A percentile compares a stretch with the other conserved stretches of the same genome.
These are phyloP conservation scores for Scutellaria barbata DNA, from an alignment of 257 asterid genomes.

Conservation along the genomic window DNA sequence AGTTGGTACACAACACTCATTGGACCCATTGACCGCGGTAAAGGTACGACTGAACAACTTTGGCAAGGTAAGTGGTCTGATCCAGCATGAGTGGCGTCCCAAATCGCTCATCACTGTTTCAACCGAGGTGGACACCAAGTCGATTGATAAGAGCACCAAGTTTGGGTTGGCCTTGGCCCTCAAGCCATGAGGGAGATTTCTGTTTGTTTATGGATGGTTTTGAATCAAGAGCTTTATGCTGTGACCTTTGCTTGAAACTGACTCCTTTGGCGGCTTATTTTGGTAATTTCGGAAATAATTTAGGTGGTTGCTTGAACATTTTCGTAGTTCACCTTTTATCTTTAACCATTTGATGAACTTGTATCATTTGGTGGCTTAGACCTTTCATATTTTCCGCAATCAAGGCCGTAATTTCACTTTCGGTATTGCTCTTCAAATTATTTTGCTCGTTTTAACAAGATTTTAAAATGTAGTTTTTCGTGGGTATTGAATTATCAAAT, in stretches of 20 bases:
- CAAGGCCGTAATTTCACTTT: constrained; percentile 8
- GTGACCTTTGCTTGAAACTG: constrained; percentile 21
- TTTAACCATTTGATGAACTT: constrained; percentile 24
- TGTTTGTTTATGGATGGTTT: constrained; percentile 14
- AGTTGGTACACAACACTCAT: constrained; percentile 48
- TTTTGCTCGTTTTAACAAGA: too few relatives aligned
- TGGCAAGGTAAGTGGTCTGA: constrained; percentile 53
- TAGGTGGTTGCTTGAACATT: constrained; percentile 41
- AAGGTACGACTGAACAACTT: constrained; percentile 54
- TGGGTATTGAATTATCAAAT: not conserved
- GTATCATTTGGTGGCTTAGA: constrained; percentile 31
- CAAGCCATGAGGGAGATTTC: constrained; percentile 44
- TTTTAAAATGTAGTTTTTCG: too few relatives aligned
- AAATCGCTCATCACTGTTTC: constrained; percentile 56
- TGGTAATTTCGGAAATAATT: constrained; percentile 50
- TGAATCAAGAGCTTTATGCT: constrained; percentile 21
- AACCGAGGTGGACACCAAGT: constrained; percentile 58
- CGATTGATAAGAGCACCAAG: constrained; percentile 54
- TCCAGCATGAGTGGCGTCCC: constrained; percentile 66
- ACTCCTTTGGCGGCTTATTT: constrained; percentile 45
- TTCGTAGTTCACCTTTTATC: constrained; percentile 23
- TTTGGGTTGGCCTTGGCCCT: constrained; percentile 57
- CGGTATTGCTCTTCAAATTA: too few relatives aligned
- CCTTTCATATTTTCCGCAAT: constrained; percentile 29
- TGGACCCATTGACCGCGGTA: constrained; percentile 58